These are phyloP conservation scores for Dactylellina haptotyla DNA, from an alignment of 2,329 filamentous ascomycete genomes.

Conservation along the genomic window DNA sequence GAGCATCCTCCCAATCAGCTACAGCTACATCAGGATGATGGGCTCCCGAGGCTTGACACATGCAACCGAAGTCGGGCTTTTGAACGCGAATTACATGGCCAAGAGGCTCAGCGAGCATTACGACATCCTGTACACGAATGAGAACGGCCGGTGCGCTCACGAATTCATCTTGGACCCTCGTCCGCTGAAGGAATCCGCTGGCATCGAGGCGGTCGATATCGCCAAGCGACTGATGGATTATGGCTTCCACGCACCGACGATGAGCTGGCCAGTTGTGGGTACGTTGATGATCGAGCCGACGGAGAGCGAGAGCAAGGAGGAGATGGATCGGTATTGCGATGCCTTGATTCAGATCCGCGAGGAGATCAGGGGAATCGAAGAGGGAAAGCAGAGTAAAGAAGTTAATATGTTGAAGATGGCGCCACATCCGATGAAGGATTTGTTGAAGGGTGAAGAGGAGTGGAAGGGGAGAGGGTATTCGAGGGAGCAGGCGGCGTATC, in stretches of 20 bases:
- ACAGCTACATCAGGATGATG: constrained; percentile 97
- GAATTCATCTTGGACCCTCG: constrained; percentile 95
- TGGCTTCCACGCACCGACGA: constrained; percentile 95
- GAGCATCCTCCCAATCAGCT: constrained; percentile 91
- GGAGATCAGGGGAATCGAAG: constrained; percentile 85
- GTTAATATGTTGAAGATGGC: constrained; percentile 88
- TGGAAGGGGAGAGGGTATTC: constrained; percentile 83
- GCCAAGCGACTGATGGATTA: constrained; percentile 97
- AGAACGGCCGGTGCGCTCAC: constrained; percentile 86
- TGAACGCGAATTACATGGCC: constrained; percentile 97
- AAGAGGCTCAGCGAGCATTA: constrained; percentile 86
- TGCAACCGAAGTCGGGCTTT: constrained; percentile 89
- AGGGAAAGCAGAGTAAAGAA: constrained; percentile 77
- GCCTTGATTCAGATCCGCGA: constrained; percentile 84
- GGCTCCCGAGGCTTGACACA: constrained; percentile 82
- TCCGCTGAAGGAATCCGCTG: constrained; percentile 81
- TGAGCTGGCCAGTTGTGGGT: constrained; percentile 95
- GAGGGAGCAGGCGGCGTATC: constrained; percentile 86
- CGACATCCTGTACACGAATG: constrained; percentile 91
- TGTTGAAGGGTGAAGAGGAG: constrained; percentile 71
- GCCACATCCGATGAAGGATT: constrained; percentile 84
- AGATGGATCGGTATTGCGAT: constrained; percentile 92
- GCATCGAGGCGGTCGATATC: constrained; percentile 91
- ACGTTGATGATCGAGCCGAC: constrained; percentile 99
- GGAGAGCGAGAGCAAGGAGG: constrained; percentile 88